A percentile compares a stretch with the other conserved stretches of the same genome.
Evolutionary conservation across 345 rosid species (phyloP).

Genomic region (Pistacia vera): DNA sequence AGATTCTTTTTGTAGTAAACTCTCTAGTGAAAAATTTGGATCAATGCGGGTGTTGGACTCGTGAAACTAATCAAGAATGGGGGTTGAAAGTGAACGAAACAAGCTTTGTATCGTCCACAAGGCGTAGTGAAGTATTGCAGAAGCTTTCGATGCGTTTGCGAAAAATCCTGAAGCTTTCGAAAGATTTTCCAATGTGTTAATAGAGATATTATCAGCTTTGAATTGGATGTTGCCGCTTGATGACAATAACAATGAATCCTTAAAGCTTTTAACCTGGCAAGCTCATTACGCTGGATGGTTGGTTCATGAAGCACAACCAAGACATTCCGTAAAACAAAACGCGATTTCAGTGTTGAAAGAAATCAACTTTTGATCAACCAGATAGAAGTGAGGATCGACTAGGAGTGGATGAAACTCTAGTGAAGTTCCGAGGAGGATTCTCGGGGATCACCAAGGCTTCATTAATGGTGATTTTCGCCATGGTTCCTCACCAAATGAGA

Average conservation of each 20-base stretch:
- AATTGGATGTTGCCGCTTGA: conserved; percentile 48
- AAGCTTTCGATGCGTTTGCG: conserved; percentile 40
- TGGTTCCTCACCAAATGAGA: conserved; percentile 26
- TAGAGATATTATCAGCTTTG: conserved; percentile 32
- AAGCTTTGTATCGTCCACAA: conserved; percentile 28
- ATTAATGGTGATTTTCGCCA: conserved; percentile 35
- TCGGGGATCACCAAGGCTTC: conserved; percentile 38
- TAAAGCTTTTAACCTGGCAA: conserved; percentile 25
- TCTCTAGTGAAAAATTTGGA: conserved; percentile 25
- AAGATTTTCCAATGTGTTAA: conserved; percentile 24
- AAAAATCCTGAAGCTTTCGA: conserved; percentile 14
- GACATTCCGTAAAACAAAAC: conserved; percentile 31
- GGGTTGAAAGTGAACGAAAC: conserved; percentile 58
- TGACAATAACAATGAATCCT: conserved; percentile 29
- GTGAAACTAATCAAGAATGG: conserved; percentile 40
- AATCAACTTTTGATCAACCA: conserved; percentile 22
- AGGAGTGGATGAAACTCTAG: conserved; percentile 26
- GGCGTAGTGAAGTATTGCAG: conserved; percentile 34
- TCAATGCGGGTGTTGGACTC: conserved; percentile 19
- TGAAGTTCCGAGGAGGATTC: conserved; percentile 26
- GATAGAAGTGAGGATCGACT: conserved; percentile 19
- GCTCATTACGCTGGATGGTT: conserved; percentile 37
- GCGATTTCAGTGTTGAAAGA: conserved; percentile 36
- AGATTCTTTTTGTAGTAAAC: conserved; percentile 26
- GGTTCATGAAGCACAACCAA: conserved; percentile 26